Conservation (phyloP, 2,329 filamentous ascomycete species). For the Ceratocystis colombiana region DNA sequence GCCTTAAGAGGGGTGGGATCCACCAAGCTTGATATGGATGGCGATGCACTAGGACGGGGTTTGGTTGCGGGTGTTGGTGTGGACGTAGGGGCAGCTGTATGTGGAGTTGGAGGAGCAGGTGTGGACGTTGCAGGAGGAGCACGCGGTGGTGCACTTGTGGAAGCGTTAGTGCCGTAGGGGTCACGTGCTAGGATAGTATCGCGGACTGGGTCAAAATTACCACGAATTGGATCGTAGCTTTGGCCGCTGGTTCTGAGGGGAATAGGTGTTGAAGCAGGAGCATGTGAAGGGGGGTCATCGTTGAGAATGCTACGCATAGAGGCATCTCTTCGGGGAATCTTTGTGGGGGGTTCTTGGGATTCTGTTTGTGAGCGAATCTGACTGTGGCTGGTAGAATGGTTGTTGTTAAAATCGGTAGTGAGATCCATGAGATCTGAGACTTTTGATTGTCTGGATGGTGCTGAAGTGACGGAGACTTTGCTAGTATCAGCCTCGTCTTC, state of each 20-base stretch:
- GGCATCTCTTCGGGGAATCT: conserved; percentile 44
- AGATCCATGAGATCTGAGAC: conserved; percentile 35
- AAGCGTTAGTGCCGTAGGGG: conserved; percentile 37
- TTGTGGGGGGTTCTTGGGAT: conserved; percentile 35
- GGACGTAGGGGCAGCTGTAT: conserved; percentile 25
- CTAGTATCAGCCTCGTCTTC: conserved; percentile 34
- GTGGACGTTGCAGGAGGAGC: conserved; percentile 31
- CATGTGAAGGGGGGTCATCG: conserved; percentile 41
- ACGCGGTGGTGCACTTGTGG: conserved; percentile 43
- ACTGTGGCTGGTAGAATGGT: conserved; percentile 27
- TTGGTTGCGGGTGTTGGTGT: conserved; percentile 24
- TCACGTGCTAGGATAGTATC: conserved; percentile 50
- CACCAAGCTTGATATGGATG: conserved; percentile 82
- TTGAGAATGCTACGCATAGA: conserved; percentile 51
- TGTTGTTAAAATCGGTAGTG: conserved; percentile 24
- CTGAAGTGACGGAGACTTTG: conserved; percentile 31
- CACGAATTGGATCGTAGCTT: conserved; percentile 82
- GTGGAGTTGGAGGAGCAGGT: conserved; percentile 47
- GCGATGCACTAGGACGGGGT: conserved; percentile 75
- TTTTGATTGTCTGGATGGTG: conserved; percentile 33
- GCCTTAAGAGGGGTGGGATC: conserved; percentile 45
- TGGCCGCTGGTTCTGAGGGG: conserved; percentile 59
- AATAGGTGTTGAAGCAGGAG: conserved; percentile 35
- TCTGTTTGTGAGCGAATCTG: conserved; percentile 27
- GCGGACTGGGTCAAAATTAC: conserved; percentile 55